phyloP scores from a whole-genome alignment of 2,329 filamentous ascomycete species.

The Nemania bipapillata region DNA sequence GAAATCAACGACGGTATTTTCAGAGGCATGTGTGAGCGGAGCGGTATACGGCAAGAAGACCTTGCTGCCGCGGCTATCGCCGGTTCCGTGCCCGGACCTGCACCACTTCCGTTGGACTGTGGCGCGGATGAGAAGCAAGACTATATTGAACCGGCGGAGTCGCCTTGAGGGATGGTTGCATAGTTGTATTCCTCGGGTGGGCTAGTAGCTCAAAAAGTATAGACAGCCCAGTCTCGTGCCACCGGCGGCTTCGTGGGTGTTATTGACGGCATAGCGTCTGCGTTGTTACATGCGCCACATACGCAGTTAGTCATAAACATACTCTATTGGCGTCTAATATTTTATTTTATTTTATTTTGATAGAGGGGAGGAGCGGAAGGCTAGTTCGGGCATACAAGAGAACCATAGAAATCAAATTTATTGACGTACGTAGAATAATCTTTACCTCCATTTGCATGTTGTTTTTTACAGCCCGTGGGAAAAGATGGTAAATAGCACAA shows the following conservation, averaged over 20 bases:
- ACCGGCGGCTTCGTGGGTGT: neutral
- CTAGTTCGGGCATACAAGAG: neutral
- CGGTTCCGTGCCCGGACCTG: neutral
- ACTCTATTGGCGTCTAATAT: slow-evolving; percentile 3
- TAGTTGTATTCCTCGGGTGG: neutral
- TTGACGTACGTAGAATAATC: too few relatives aligned
- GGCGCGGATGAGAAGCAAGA: slow-evolving; percentile 18
- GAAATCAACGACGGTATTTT: slow-evolving; percentile 76
- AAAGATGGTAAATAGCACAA: too few relatives aligned
- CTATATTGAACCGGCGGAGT: slow-evolving; percentile 12
- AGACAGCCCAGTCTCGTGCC: neutral
- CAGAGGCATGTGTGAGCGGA: slow-evolving; percentile 86
- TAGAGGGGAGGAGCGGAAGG: neutral
- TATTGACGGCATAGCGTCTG: slow-evolving; percentile 25
- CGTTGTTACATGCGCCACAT: neutral
- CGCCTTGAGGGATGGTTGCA: neutral
- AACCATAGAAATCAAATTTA: too few relatives aligned
- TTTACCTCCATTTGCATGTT: too few relatives aligned
- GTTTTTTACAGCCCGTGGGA: too few relatives aligned
- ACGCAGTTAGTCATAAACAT: slow-evolving; percentile 3
- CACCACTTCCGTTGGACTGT: neutral
- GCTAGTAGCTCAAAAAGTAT: neutral
- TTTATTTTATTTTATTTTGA: slow-evolving; percentile 5
- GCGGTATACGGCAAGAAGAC: slow-evolving; percentile 74
- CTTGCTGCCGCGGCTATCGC: slow-evolving; percentile 50